These are phyloP conservation scores for Elaeis guineensis DNA, from an alignment of 176 grass and related monocot species.

Conservation along the genomic window DNA sequence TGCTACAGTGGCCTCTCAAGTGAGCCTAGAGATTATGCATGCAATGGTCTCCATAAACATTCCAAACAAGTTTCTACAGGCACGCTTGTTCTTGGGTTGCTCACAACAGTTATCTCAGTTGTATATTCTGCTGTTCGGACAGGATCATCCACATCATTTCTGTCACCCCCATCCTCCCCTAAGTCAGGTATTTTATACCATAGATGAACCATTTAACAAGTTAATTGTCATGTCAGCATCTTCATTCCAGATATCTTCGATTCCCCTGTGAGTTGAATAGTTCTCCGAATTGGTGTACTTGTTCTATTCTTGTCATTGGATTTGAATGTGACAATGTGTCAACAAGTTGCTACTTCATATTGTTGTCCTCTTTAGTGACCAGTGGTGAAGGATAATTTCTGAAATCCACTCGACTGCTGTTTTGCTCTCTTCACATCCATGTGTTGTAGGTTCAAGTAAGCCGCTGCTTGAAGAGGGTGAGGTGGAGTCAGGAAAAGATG, in stretches of 20 bases:
- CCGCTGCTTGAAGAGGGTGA: slow-evolving; percentile 39
- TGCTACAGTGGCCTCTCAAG: slow-evolving; percentile 82
- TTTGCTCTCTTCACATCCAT: neutral
- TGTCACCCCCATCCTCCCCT: slow-evolving; percentile 77
- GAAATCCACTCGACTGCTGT: too few relatives aligned
- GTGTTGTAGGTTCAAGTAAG: slow-evolving; percentile 40
- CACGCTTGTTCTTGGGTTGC: slow-evolving; percentile 75
- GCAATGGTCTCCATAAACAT: slow-evolving; percentile 84
- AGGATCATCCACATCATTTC: slow-evolving; percentile 89
- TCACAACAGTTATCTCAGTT: slow-evolving; percentile 91
- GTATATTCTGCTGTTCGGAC: slow-evolving; percentile 89
- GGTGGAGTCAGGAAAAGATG: slow-evolving; percentile 42
- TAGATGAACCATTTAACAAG: too few relatives aligned
- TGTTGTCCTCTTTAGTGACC: too few relatives aligned
- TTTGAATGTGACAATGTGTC: neutral
- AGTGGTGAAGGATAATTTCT: too few relatives aligned
- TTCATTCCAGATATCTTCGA: too few relatives aligned
- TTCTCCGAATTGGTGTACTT: neutral
- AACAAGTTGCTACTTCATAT: too few relatives aligned
- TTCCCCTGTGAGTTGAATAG: too few relatives aligned
- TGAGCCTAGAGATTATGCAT: slow-evolving; percentile 72
- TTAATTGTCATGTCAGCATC: too few relatives aligned
- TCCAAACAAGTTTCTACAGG: slow-evolving; percentile 76
- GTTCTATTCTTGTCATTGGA: neutral
- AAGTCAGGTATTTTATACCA: slow-evolving; percentile 43